Base-by-base conservation (phyloP, 2,329 filamentous ascomycete genomes). In the Fusarium sp. region DNA sequence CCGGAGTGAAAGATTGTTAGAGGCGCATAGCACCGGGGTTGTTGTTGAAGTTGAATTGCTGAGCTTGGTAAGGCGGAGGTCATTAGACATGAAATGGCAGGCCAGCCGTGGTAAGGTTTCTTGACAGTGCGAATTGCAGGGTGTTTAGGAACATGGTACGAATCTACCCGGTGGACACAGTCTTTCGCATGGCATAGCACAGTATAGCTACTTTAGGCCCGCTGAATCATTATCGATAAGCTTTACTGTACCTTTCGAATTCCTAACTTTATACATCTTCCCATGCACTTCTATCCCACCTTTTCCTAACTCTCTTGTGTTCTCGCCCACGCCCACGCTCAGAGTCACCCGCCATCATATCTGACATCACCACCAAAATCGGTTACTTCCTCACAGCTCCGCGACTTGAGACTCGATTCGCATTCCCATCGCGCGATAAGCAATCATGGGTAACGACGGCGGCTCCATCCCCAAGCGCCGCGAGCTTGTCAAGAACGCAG, bases 381-480 rank as follows among this genome's bases (percentile, higher is more conserved):
- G 31, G 3, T 15, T 17, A 13, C 15, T 33, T 6, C 15, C 23
- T 17, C 36, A 14, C 47, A 6, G 14, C n/a, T 13, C n/a, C 35
- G 14, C 43, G 39, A 19, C 9, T 35, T 31, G 41, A 35, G 49
- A 25, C 39, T 44, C 23, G 10, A 33, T 17, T 29, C 19, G 14
- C 23, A 29, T 38, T 27, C 36, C 29, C 8, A 38, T 37, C 58
- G 14, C 58, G 14, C 46, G 9, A 41, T n/a, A 53, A 32, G 19
- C n/a, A 63, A 73, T 48, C 69, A 97, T 99, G 95, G 95, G 95
- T 74, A 99, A 99, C 79, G 95, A 99, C 75, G 95, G 95, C 68
- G 95, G 95, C 74, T 94, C 92, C 67, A 99, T 99, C 68, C 95
- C 95, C 6, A 98, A 90, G 63, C 91, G 96, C 29, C 90, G 93